A percentile compares a stretch with the other conserved stretches of the same genome.
Conservation (phyloP, 2,329 filamentous ascomycete genomes). For the Colletotrichum sp. region DNA sequence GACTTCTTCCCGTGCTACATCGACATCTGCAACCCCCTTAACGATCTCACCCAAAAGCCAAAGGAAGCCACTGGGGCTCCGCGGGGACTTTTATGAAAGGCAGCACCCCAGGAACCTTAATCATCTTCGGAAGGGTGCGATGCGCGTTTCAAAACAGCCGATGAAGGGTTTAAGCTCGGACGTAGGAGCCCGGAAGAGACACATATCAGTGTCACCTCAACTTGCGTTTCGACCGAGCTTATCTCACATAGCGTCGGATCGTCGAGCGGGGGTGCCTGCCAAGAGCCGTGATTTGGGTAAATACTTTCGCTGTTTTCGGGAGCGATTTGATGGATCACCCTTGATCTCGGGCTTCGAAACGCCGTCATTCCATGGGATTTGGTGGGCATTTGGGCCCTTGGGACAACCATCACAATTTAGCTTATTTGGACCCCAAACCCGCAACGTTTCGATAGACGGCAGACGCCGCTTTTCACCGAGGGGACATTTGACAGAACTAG, state of each 20-base stretch:
- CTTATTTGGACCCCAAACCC: neutral
- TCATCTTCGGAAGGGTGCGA: slow-evolving; percentile 8
- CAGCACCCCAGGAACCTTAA: neutral
- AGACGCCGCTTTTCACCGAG: neutral
- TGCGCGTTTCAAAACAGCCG: slow-evolving; percentile 18
- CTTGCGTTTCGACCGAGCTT: slow-evolving; percentile 1
- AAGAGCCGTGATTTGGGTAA: neutral
- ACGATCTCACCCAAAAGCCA: accelerated
- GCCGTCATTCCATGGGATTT: neutral
- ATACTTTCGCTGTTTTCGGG: neutral
- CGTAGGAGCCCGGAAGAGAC: neutral
- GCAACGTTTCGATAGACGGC: neutral
- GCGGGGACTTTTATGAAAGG: neutral
- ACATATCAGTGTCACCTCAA: slow-evolving; percentile 10
- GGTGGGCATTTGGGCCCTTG: neutral
- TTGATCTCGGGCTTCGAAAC: neutral
- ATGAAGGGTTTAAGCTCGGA: slow-evolving; percentile 13
- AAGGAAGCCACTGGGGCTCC: neutral
- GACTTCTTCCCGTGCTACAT: neutral
- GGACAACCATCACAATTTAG: neutral
- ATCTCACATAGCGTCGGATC: neutral
- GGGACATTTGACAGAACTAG: neutral
- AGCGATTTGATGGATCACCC: neutral
- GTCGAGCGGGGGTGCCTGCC: neutral
- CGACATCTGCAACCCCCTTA: neutral